Percentiles rank a stretch among this genome's conserved stretches.
phyloP scores from a whole-genome alignment of 306 rosid genomes.

The Cyclanthera cordifolia region DNA sequence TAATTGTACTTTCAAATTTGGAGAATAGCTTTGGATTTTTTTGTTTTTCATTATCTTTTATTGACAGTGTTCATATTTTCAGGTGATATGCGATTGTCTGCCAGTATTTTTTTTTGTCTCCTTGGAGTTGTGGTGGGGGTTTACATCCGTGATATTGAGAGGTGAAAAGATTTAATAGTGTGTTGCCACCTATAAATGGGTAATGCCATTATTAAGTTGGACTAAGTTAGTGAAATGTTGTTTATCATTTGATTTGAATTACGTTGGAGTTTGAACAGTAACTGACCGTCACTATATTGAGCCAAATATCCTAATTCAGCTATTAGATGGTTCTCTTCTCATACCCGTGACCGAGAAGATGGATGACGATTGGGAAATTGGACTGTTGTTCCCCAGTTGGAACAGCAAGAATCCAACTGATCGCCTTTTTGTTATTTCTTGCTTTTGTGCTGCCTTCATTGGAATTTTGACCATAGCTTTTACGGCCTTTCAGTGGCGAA shows the following conservation, averaged over 20 bases:
- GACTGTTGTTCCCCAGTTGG: conserved; percentile 56
- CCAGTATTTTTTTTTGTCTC: neutral
- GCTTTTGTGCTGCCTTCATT: conserved; percentile 58
- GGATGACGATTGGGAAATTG: conserved; percentile 72
- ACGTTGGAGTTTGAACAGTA: neutral
- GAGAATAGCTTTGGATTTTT: too few relatives aligned
- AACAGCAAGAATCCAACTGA: conserved; percentile 71
- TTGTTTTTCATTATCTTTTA: neutral
- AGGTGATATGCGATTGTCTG: neutral
- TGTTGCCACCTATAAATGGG: neutral
- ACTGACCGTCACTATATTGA: neutral
- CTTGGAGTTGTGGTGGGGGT: neutral
- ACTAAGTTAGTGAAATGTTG: too few relatives aligned
- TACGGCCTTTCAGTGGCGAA: conserved; percentile 92
- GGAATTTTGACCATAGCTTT: conserved; percentile 84
- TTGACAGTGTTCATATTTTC: conserved; percentile 6
- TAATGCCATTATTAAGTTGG: neutral
- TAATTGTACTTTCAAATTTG: neutral
- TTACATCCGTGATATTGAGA: neutral
- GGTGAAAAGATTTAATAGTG: neutral
- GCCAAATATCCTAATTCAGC: conserved; percentile 2
- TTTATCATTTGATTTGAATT: neutral
- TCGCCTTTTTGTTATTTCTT: conserved; percentile 55
- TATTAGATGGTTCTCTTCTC: conserved; percentile 10
- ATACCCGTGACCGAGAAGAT: conserved; percentile 20